Base-by-base conservation (phyloP, 164 flowering plant genomes). In the Umbilicus rupestris region DNA sequence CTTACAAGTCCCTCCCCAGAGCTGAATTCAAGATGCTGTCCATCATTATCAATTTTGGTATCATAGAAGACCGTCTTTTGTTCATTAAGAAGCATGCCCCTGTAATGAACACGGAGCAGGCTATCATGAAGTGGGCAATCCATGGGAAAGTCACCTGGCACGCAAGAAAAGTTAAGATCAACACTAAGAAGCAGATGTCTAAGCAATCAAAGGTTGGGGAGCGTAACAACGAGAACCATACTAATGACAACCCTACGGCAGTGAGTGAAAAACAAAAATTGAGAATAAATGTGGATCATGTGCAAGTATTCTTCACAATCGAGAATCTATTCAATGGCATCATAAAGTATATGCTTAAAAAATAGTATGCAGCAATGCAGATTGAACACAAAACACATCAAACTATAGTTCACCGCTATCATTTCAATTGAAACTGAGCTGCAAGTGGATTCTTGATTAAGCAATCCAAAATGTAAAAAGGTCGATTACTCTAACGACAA, bases 101-200 rank as follows among this genome's bases (percentile, higher is more conserved):
- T 89, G 76, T 87, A 94, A 74, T 91, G 99, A 44, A 91, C 89
- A 67, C 78, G 82, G 39, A 94, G 77, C 5, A 80, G 88, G 76
- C 99, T 91, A 77, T 94, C 99, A 62, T 91, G 93, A 72, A 94
- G 97, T 39, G 97, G 99, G 76, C 99, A 94, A 77, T 94, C 99
- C 97, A 94, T 91, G 7, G 99, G 99, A 82, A 94, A 89, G 31
- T 94, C 97, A 70, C 97, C 98, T 93, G 78, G 64, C 71, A 57
- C 31, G 60, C 58, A 71, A 70, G 37, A 64, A 55, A 39, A 33
- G 14, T 62, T 31, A 7, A 62, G n/a, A 62, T 62, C 11, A 62
- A 62, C 41, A 52, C 31, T 41, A 62, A 62, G 17, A 52, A 52
- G 29, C 29, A n/a, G 0, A 52, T n/a, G 29, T 20, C 10, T 3